Percentiles rank a stretch among this genome's conserved stretches.
phyloP scores from a whole-genome alignment of 2,329 filamentous ascomycete species.

The Gnomoniopsis sp. region DNA sequence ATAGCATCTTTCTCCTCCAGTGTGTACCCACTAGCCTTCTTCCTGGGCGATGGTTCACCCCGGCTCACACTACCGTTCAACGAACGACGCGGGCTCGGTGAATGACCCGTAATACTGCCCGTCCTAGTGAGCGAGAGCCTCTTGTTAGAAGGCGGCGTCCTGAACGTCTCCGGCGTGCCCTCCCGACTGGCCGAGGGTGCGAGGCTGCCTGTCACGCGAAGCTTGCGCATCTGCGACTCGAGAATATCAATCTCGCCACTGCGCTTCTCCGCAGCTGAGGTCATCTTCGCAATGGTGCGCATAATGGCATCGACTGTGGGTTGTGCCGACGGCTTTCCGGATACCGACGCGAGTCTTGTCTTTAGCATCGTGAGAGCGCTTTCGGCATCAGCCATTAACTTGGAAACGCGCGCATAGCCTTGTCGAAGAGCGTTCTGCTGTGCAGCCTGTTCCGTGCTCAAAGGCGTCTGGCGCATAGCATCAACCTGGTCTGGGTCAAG shows the following conservation, averaged over 20 bases:
- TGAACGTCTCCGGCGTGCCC: constrained; percentile 39
- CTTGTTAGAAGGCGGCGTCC: constrained; percentile 27
- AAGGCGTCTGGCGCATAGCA: constrained; percentile 64
- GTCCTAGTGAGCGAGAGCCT: constrained; percentile 33
- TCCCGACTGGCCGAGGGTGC: constrained; percentile 32
- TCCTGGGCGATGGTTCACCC: constrained; percentile 47
- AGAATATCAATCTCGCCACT: constrained; percentile 88
- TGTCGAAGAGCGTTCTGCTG: constrained; percentile 82
- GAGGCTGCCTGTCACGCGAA: constrained; percentile 24
- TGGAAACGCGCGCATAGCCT: constrained; percentile 71
- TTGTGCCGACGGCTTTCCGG: constrained; percentile 48
- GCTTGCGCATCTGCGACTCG: constrained; percentile 75
- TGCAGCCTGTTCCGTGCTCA: constrained; percentile 79
- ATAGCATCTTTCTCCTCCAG: constrained; percentile 55
- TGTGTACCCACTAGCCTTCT: constrained; percentile 61
- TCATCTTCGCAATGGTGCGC: constrained; percentile 90
- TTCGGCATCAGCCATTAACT: constrained; percentile 73
- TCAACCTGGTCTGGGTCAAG: constrained; percentile 65
- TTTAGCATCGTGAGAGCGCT: constrained; percentile 76
- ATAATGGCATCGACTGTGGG: constrained; percentile 91
- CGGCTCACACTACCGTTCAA: constrained; percentile 26
- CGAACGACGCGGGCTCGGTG: constrained; percentile 37
- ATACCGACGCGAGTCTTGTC: constrained; percentile 65
- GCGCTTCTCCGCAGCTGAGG: constrained; percentile 84
- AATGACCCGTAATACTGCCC: constrained; percentile 29